phyloP scores from a whole-genome alignment of 768 basidiomycete species.

The Dacryopinax spathularia region DNA sequence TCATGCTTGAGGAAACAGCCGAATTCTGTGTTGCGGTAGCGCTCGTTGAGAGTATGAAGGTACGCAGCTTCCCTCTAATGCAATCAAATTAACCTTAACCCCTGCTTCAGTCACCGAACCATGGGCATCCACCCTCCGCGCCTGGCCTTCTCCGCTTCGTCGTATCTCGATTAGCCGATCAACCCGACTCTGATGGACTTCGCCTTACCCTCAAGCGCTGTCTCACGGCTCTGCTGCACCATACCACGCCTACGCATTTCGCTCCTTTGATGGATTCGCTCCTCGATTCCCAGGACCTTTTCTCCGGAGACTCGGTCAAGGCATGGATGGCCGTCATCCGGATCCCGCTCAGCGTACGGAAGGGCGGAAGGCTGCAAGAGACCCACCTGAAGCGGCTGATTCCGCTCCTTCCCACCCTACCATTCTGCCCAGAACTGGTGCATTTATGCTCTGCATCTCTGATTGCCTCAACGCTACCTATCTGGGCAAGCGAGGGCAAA shows the following conservation, averaged over 20 bases:
- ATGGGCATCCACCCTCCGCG: constrained; percentile 54
- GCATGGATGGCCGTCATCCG: constrained; percentile 35
- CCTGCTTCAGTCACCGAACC: background rate
- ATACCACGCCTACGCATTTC: constrained; percentile 60
- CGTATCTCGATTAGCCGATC: constrained; percentile 38
- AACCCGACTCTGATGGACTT: constrained; percentile 26
- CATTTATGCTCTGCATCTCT: background rate
- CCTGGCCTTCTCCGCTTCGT: constrained; percentile 51
- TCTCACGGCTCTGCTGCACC: constrained; percentile 69
- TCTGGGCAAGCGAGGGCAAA: background rate
- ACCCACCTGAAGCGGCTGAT: background rate
- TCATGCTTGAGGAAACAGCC: constrained; percentile 37
- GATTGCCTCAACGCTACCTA: background rate
- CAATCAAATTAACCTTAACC: constrained; percentile 7
- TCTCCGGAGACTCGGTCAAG: background rate
- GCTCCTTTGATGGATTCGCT: constrained; percentile 41
- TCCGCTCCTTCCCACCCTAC: background rate
- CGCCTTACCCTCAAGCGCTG: constrained; percentile 39
- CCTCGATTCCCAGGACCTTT: constrained; percentile 8
- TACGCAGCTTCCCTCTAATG: constrained; percentile 18
- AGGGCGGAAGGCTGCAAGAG: constrained; percentile 47
- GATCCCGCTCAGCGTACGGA: constrained; percentile 47
- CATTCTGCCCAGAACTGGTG: background rate
- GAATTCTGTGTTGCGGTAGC: constrained; percentile 40
- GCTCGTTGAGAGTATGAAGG: constrained; percentile 58